Base-by-base conservation (phyloP, 768 basidiomycete species). In the Bullera alba region DNA sequence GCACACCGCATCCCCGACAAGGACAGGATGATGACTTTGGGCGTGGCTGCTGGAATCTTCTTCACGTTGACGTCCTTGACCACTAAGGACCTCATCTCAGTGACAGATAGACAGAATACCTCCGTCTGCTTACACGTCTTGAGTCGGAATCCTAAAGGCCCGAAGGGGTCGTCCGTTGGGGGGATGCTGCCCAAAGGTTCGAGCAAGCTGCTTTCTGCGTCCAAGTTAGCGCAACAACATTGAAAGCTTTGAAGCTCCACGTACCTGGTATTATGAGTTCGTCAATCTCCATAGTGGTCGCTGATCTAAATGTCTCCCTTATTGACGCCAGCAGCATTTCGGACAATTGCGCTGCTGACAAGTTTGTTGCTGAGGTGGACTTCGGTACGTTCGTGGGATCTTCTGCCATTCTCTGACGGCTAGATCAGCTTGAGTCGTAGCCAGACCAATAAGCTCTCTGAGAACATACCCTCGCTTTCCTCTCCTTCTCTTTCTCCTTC, bases 1-100 rank as follows among this genome's bases (percentile, higher is more conserved):
- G 83, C 84, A n/a, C 90, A 91, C 44, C 93, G 80, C 29, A 96
- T 77, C 3, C 93, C 93, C n/a, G 91, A 87, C 23, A 83, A 82
- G 15, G 88, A 79, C 38, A 97, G 71, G 64, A 89, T 86, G 12
- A 99, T 73, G 36, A 95, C 75, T 2, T 88, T 87, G 2, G 93
- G 93, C 32, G 88, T 80, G n/a, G 89, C 90, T 51, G 78, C 79
- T 12, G 19, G 36, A 10, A 53, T 34, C 34, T 57, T 65, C 34
- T 51, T 48, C 41, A 77, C 75, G 67, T 87, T 87, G 5, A 43
- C 12, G 42, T 12, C 7, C 28, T 25, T 43, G 8, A 39, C 12
- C 22, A 39, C 37, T 39, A 21, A 39, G 8, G 37, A 7, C 19
- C 12, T 39, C 10, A 39, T 10, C 37, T 21, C 10, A 10, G 22